Evolutionary conservation across 768 basidiomycete genomes (phyloP), one percentile per base, ranked within the genome.

Genomic region (Paxillus ammoniavirescens): DNA sequence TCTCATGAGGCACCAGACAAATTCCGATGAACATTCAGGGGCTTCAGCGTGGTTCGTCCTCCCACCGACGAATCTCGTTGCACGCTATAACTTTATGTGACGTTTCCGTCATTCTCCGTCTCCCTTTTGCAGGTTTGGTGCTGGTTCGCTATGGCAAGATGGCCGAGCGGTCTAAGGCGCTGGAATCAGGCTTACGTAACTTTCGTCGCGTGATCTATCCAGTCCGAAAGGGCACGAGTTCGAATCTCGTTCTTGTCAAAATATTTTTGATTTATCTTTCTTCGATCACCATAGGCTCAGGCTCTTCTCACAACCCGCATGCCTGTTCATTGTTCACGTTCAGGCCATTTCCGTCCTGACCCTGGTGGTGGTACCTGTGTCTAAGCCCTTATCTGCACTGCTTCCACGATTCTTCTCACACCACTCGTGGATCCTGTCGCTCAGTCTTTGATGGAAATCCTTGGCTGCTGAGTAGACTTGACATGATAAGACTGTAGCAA

Each of bases 121-220:
- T 21, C 21, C 2, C 21, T 21, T 21, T 21, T 21, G 3, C 21
- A 21, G 21, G 21, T 21, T n/a, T n/a, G n/a, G n/a, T n/a, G n/a
- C n/a, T n/a, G n/a, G n/a, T n/a, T 26, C 23, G 3, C 23, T 2
- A 21, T 26, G 66, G 68, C 69, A 69, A 64, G 72, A 77, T 79
- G 79, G 78, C 77, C 78, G 79, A 80, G 78, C 75, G 77, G 78
- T 80, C 77, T 73, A 79, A 80, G 79, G 79, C 77, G 77, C 78
- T 75, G 76, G 79, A 80, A 72, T 76, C 73, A 77, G 76, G 76
- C 51, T 40, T 26, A 43, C 26, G 7, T 43, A 26, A 26, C 0
- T 8, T 3, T 13, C 7, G 38, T 18, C 3, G n/a, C 15, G 23
- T 13, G 13, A 21, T 42, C 45, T 59, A 64, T 64, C 62, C 58